These are phyloP conservation scores for Boletus bicolor DNA, from an alignment of 768 basidiomycete species.

Conservation along the genomic window DNA sequence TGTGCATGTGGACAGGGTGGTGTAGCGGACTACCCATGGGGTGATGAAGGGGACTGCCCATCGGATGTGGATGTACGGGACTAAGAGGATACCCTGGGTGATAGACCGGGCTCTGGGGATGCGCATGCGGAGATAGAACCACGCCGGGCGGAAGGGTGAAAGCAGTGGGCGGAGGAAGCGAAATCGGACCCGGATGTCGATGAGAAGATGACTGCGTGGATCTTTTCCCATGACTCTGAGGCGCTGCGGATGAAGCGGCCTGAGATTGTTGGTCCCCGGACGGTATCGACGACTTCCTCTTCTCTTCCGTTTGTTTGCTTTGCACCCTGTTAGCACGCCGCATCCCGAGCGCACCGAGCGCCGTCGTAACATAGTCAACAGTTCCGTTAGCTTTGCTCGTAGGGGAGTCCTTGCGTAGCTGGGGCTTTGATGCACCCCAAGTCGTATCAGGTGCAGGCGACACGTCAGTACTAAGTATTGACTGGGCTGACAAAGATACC, in stretches of 20 bases:
- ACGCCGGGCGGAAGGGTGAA: slow-evolving; percentile 41
- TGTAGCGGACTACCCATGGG: slow-evolving; percentile 32
- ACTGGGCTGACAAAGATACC: slow-evolving; percentile 7
- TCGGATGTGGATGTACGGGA: slow-evolving; percentile 26
- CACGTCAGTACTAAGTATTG: slow-evolving; percentile 14
- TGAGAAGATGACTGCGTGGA: slow-evolving; percentile 31
- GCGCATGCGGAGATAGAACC: slow-evolving; percentile 33
- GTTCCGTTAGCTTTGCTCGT: slow-evolving; percentile 18
- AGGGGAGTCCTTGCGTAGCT: slow-evolving; percentile 7
- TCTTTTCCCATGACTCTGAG: slow-evolving; percentile 17
- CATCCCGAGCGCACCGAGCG: slow-evolving; percentile 28
- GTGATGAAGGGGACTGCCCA: slow-evolving; percentile 39
- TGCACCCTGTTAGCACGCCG: slow-evolving; percentile 29
- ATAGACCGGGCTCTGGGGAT: slow-evolving; percentile 39
- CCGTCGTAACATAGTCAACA: slow-evolving; percentile 15
- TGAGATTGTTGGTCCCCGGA: slow-evolving; percentile 19
- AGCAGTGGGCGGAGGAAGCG: slow-evolving; percentile 57
- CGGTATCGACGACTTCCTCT: slow-evolving; percentile 7
- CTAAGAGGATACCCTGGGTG: slow-evolving; percentile 35
- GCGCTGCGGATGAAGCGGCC: slow-evolving; percentile 5
- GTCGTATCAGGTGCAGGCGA: slow-evolving; percentile 5
- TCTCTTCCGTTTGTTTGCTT: slow-evolving; percentile 25
- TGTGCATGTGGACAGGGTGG: slow-evolving; percentile 32
- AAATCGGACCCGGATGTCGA: slow-evolving; percentile 68
- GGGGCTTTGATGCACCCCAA: slow-evolving; percentile 19